Evolutionary conservation across 208 protist genomes (phyloP).

Genomic region (Willaertia magna): DNA sequence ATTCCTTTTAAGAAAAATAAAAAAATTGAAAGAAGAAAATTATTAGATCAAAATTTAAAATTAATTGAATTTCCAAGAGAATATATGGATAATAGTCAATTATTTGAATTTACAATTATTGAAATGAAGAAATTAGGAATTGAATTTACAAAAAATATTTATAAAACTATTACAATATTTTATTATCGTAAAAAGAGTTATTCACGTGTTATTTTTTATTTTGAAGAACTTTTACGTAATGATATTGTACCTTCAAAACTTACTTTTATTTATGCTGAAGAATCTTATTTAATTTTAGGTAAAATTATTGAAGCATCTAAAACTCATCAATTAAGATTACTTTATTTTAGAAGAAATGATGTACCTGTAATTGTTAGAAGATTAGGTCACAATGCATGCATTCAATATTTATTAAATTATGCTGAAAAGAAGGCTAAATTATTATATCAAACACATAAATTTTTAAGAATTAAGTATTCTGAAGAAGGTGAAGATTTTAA

Average conservation of each 20-base stretch:
- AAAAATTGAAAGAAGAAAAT: too few relatives aligned
- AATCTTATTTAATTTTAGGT: background rate
- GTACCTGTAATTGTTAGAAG: too few relatives aligned
- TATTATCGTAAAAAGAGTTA: background rate
- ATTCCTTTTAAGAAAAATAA: too few relatives aligned
- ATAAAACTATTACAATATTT: background rate
- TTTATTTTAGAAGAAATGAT: background rate
- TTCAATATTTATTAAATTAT: too few relatives aligned
- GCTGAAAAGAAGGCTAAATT: too few relatives aligned
- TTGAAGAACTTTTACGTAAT: background rate
- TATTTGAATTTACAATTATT: background rate
- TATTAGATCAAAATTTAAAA: too few relatives aligned
- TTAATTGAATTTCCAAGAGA: background rate
- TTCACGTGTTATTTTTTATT: background rate
- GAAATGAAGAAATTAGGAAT: background rate
- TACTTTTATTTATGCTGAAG: background rate
- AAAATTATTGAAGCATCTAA: background rate
- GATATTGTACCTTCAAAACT: background rate
- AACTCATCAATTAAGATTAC: background rate
- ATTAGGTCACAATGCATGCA: too few relatives aligned
- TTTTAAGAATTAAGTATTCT: too few relatives aligned
- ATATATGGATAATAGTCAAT: background rate
- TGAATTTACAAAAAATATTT: background rate
- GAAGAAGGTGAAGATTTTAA: too few relatives aligned
- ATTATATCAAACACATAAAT: too few relatives aligned